These are phyloP conservation scores for Bipolaris sorokiniana DNA, from an alignment of 2,329 filamentous ascomycete genomes.

Conservation along the genomic window DNA sequence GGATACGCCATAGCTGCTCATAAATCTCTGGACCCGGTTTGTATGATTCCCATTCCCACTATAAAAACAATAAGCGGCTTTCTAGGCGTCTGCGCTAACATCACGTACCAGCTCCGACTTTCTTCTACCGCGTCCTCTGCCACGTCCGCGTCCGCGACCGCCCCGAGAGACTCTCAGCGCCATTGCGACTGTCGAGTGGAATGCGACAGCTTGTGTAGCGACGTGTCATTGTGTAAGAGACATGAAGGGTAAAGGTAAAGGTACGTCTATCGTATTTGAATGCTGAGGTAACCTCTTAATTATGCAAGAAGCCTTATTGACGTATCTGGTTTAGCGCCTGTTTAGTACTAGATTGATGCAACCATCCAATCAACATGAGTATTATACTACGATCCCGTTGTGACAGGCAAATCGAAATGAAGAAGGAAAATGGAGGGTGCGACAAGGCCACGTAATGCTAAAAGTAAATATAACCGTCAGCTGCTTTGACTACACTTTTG, in stretches of 20 bases:
- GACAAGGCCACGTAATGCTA: neutral
- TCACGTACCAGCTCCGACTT: slow-evolving; percentile 26
- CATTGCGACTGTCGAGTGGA: slow-evolving; percentile 20
- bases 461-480: too few species aligned
- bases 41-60: slow-evolving; percentile 44
- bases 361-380: neutral
- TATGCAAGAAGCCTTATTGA: too few species aligned
- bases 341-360: neutral
- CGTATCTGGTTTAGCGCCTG: neutral
- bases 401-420: neutral
- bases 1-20: slow-evolving; percentile 38
- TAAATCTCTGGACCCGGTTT: slow-evolving; percentile 37
- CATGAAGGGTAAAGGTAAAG: neutral
- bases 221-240: neutral
- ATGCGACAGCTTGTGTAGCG: neutral
- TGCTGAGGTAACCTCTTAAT: neutral
- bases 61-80: slow-evolving; percentile 1
- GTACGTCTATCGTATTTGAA: neutral
- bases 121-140: slow-evolving; percentile 18
- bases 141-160: slow-evolving; percentile 18
- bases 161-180: slow-evolving; percentile 28
- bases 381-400: neutral
- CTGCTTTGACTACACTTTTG: slow-evolving; percentile 25
- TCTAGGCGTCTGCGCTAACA: neutral
- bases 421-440: neutral